Evolutionary conservation across 75 land plant genomes (phyloP).

Genomic region (Chamaecyparis obtusa): DNA sequence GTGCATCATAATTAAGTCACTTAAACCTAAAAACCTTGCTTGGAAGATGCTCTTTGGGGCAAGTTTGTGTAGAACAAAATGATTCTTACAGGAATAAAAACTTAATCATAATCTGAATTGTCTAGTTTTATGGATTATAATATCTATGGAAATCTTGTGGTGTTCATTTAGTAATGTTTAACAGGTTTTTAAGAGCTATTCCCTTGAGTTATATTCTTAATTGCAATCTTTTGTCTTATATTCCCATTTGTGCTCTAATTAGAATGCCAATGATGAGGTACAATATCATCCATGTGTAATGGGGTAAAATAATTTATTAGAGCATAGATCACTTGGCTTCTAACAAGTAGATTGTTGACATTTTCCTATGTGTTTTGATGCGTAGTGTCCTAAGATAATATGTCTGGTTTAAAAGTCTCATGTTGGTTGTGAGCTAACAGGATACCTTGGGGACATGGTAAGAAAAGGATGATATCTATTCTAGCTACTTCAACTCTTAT

Average conservation of each 20-base stretch:
- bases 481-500: not conserved
- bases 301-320: no score
- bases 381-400: constrained; percentile 18
- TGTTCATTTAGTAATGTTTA: not conserved
- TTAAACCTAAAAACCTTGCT: not conserved
- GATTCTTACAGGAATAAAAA: not conserved
- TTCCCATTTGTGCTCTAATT: no score
- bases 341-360: constrained; percentile 61
- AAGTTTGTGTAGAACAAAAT: not conserved
- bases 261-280: no score
- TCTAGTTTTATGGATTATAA: no score
- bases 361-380: constrained; percentile 42
- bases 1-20: not conserved
- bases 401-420: constrained; percentile 43
- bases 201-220: no score
- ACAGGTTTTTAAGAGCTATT: no score
- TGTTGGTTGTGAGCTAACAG: no score
- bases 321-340: no score
- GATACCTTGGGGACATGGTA: constrained; percentile 49
- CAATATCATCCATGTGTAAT: no score
- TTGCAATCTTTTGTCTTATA: no score
- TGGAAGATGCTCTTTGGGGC: not conserved
- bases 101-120: no score
- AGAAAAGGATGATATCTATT: not conserved
- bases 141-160: not conserved